Evolutionary conservation across 2,329 filamentous ascomycete species (phyloP).

Genomic region (Tolypocladium tropicale): DNA sequence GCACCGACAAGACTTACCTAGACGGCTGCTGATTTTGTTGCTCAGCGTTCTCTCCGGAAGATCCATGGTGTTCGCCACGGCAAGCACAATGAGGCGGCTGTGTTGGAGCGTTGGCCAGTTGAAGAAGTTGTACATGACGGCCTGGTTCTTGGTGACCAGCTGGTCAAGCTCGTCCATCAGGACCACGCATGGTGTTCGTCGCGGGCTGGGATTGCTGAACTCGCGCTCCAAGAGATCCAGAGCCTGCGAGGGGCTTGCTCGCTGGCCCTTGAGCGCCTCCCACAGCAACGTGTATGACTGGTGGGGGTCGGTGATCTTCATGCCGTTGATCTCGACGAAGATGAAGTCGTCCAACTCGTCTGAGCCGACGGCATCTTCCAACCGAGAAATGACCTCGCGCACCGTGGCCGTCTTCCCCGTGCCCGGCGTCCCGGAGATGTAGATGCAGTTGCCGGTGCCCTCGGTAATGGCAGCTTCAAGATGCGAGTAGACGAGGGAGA

Average conservation of each 20-base stretch:
- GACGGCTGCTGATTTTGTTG: constrained; percentile 94
- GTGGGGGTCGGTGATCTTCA: constrained; percentile 98
- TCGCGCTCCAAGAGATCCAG: constrained; percentile 85
- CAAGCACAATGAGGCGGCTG: constrained; percentile 87
- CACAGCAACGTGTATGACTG: constrained; percentile 92
- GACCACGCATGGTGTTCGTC: constrained; percentile 89
- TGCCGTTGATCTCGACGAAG: constrained; percentile 98
- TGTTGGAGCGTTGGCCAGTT: constrained; percentile 94
- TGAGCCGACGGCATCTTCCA: constrained; percentile 76
- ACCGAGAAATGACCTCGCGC: constrained; percentile 79
- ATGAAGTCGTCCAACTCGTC: constrained; percentile 98
- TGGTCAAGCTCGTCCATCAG: constrained; percentile 98
- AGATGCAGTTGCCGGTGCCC: constrained; percentile 90
- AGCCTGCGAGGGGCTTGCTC: constrained; percentile 85
- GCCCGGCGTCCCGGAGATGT: constrained; percentile 96
- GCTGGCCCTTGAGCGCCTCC: constrained; percentile 90
- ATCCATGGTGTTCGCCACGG: constrained; percentile 98
- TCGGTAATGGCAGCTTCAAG: constrained; percentile 90
- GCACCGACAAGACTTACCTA: constrained; percentile 35
- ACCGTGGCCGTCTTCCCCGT: constrained; percentile 98
- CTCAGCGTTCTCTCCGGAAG: constrained; percentile 89
- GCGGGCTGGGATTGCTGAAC: constrained; percentile 82
- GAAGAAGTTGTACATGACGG: constrained; percentile 99
- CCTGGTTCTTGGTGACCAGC: constrained; percentile 94
- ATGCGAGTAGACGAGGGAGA: constrained; percentile 84